Base-by-base conservation (phyloP, 192 early-diverging fungal species). In the Phycomyces blakesleeanus region DNA sequence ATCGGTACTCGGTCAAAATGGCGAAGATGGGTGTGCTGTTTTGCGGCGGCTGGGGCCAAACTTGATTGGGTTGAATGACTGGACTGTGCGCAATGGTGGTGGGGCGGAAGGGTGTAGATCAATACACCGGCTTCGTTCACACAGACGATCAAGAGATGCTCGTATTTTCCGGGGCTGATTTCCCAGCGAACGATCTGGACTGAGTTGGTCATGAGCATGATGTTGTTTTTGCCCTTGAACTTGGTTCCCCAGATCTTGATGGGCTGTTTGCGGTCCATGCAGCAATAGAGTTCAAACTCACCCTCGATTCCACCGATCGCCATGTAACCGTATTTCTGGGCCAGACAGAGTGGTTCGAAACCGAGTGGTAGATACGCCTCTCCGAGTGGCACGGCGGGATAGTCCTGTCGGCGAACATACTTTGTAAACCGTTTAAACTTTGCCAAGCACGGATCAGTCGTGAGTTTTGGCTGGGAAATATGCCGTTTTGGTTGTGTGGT, bases 331-430 rank as follows among this genome's bases (percentile, higher is more conserved):
- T 74, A 79, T 11, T 64, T 61, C 25, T 79, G 71, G 11, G 67
- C 76, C 5, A 82, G 18, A 40, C 81, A 79, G 15, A 82, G 27
- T 21, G 78, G 81, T 27, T 72, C 83, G 73, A 69, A 69, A 4
- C 40, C 47, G 9, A 70, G 47, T 5, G 55, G 14, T 8, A 75
- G n/a, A 37, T 69, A 75, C 0, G 73, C 57, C 26, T 61, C 39
- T 11, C 61, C 53, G 4, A 26, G 25, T 22, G 25, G 37, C 18
- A 59, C 12, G 21, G 40, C 37, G 11, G 61, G 37, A 47, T 59
- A 70, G 15, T 70, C 41, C 7, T 59, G 57, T 37, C 71, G 55
- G 21, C 53, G 49, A 14, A 73, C 42, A 27, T 47, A 67, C 51
- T 73, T 73, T 24, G 65, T 73, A 49, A 42, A 73, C 5, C 60